Percentiles rank a stretch among this genome's conserved stretches.
phyloP scores from a whole-genome alignment of 2,329 filamentous ascomycete species.

The Colletotrichum salicis region DNA sequence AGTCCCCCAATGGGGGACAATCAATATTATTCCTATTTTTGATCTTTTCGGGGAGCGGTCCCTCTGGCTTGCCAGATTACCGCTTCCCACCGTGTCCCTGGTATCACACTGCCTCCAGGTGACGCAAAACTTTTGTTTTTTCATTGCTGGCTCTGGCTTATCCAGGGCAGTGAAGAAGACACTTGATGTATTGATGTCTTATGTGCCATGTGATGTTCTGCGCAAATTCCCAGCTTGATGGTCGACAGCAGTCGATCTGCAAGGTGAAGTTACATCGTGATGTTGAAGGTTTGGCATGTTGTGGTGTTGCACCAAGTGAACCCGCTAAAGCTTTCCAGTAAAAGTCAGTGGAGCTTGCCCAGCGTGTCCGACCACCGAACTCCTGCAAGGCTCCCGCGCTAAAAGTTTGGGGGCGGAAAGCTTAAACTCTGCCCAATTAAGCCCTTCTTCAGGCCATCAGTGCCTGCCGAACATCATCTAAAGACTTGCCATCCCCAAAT shows the following conservation, averaged over 20 bases:
- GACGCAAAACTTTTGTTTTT: conserved; percentile 18
- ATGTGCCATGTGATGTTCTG: too few species aligned
- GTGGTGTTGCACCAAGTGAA: conserved; percentile 8
- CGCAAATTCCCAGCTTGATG: too few species aligned
- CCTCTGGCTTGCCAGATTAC: conserved; percentile 20
- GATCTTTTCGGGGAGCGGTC: conserved; percentile 12
- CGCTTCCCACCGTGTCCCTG: conserved; percentile 29
- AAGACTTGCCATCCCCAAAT: conserved; percentile 4
- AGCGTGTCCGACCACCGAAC: conserved; percentile 1
- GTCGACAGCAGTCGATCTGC: too few species aligned
- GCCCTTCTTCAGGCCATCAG: background rate
- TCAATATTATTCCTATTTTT: conserved; percentile 29
- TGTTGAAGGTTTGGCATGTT: background rate
- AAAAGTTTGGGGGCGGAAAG: conserved; percentile 15
- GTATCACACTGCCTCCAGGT: conserved; percentile 31
- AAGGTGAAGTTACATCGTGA: background rate
- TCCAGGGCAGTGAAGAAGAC: conserved; percentile 26
- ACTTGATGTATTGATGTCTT: too few species aligned
- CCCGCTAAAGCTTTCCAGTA: conserved; percentile 9
- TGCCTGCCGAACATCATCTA: background rate
- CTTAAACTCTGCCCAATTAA: conserved; percentile 6
- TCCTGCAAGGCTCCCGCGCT: conserved; percentile 19
- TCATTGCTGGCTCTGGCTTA: conserved; percentile 27
- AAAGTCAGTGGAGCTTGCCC: conserved; percentile 13
- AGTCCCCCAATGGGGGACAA: conserved; percentile 3